phyloP scores from a whole-genome alignment of 2,329 filamentous ascomycete genomes.

The Pleoardoris graminearum region DNA sequence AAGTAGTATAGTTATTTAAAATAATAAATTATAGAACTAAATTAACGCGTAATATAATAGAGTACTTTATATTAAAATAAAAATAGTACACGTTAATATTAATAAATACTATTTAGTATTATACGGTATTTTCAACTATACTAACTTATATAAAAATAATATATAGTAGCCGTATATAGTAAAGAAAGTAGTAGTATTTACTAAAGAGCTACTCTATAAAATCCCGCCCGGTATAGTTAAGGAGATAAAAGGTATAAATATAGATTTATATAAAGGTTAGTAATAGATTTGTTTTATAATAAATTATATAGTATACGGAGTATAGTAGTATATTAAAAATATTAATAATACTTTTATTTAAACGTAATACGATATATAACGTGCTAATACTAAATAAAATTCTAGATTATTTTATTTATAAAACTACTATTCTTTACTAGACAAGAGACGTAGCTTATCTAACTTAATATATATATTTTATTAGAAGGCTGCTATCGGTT shows the following conservation, averaged over 20 bases:
- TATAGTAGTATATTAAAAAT: not conserved
- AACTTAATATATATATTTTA: constrained; percentile 10
- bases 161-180: no score
- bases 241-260: constrained; percentile 8
- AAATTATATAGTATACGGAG: constrained; percentile 1
- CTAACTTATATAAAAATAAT: no score
- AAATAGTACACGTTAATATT: no score
- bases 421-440: constrained; percentile 9
- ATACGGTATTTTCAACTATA: no score
- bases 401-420: constrained; percentile 12
- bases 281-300: not conserved
- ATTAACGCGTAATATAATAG: no score
- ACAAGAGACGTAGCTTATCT: constrained; percentile 8
- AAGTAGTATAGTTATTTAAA: no score
- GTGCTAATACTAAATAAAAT: not conserved
- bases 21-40: no score
- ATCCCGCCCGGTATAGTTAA: constrained; percentile 3
- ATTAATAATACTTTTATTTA: constrained; percentile 5
- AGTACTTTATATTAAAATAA: no score
- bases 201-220: no score
- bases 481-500: constrained; percentile 5
- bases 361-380: not conserved
- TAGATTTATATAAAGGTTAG: no score
- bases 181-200: no score
- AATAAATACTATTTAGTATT: no score